Conservation (phyloP, 768 basidiomycete species). For the Boletus tomentosulus region DNA sequence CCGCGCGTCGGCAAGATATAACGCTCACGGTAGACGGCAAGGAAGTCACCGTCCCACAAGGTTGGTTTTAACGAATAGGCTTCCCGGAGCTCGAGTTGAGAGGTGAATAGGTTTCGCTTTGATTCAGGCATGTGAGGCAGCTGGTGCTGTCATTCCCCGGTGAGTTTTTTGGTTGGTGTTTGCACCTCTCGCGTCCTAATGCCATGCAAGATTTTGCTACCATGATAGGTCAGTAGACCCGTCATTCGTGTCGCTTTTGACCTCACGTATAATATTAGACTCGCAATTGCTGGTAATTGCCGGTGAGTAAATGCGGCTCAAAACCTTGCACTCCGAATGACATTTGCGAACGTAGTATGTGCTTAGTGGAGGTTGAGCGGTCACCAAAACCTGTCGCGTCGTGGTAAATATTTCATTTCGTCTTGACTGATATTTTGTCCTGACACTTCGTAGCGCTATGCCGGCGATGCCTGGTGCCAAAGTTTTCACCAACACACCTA, state of each 20-base stretch:
- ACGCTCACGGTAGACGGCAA: constrained; percentile 96
- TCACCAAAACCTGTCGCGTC: constrained; percentile 95
- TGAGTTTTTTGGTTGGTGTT: constrained; percentile 29
- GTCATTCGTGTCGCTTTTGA: neutral
- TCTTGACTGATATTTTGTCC: neutral
- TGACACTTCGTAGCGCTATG: constrained; percentile 65
- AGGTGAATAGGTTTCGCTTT: constrained; percentile 74
- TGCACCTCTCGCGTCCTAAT: constrained; percentile 10
- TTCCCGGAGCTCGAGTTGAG: constrained; percentile 7
- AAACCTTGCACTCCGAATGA: constrained; percentile 5
- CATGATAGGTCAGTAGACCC: constrained; percentile 63
- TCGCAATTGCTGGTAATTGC: constrained; percentile 97
- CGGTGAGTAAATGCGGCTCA: constrained; percentile 49
- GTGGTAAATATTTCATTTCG: constrained; percentile 48
- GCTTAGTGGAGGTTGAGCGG: constrained; percentile 94
- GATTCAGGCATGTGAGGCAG: constrained; percentile 94
- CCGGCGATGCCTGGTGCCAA: constrained; percentile 94
- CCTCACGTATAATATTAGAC: constrained; percentile 39
- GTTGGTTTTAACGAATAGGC: constrained; percentile 42
- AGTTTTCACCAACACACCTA: constrained; percentile 89
- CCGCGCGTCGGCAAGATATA: constrained; percentile 69
- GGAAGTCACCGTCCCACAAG: constrained; percentile 95
- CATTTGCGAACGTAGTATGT: constrained; percentile 63
- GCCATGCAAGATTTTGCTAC: constrained; percentile 63
- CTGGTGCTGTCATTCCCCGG: constrained; percentile 79